Percentiles rank a stretch among this genome's conserved stretches.
phyloP scores from a whole-genome alignment of 2,329 filamentous ascomycete species.

The Blastomyces gilchristii region DNA sequence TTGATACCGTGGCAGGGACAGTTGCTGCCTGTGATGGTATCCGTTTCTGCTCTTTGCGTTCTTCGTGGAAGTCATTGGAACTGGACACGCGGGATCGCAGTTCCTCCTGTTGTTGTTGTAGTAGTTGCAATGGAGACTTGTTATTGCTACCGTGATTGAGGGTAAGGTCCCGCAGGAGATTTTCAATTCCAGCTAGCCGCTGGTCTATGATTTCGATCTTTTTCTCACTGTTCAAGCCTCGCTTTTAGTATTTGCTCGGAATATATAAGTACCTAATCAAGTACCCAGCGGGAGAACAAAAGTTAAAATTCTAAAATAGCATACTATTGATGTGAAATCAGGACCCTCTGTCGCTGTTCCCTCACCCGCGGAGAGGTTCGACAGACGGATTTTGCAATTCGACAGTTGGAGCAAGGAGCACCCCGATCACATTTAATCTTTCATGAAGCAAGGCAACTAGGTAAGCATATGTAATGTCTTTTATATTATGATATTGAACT shows the following conservation, averaged over 20 bases:
- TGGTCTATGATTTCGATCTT: slow-evolving; percentile 46
- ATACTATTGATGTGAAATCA: slow-evolving; percentile 19
- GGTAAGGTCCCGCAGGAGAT: slow-evolving; percentile 30
- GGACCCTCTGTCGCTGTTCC: slow-evolving; percentile 16
- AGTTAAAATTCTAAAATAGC: neutral
- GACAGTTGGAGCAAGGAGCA: slow-evolving; percentile 17
- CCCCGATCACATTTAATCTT: slow-evolving; percentile 18
- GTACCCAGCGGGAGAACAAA: neutral
- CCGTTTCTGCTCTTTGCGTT: neutral
- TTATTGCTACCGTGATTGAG: slow-evolving; percentile 18
- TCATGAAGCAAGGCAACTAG: neutral
- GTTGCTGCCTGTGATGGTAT: slow-evolving; percentile 4
- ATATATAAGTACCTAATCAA: neutral
- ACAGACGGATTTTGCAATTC: slow-evolving; percentile 11
- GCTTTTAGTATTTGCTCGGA: neutral
- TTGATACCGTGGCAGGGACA: slow-evolving; percentile 9
- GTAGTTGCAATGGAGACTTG: neutral
- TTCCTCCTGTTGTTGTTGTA: neutral
- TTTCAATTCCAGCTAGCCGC: slow-evolving; percentile 41
- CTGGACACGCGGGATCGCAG: neutral
- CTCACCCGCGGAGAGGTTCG: slow-evolving; percentile 14
- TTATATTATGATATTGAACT: neutral
- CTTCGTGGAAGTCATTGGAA: neutral
- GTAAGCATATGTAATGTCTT: slow-evolving; percentile 9
- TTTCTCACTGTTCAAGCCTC: slow-evolving; percentile 33